Conservation (phyloP, 169 alveolate species). For the Plasmodium falciparum region DNA sequence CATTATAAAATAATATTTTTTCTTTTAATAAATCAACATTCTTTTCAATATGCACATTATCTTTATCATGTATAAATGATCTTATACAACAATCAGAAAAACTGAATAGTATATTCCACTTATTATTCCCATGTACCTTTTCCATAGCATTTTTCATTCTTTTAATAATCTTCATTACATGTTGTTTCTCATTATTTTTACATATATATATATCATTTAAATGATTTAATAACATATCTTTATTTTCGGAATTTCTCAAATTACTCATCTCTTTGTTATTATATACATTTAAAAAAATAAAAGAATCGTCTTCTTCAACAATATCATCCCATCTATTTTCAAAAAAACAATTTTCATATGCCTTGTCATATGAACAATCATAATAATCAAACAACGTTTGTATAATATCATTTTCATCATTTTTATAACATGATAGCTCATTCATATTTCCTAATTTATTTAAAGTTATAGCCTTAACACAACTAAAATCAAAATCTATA, state of each 20-base stretch:
- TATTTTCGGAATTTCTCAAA: slow-evolving; percentile 10
- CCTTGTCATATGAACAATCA: background rate
- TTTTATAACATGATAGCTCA: background rate
- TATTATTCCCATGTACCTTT: slow-evolving; percentile 15
- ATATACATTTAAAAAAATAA: background rate
- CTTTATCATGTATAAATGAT: slow-evolving; percentile 14
- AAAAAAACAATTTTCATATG: slow-evolving; percentile 4
- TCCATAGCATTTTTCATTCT: slow-evolving; percentile 24
- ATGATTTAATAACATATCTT: slow-evolving; percentile 9
- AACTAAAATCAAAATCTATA: slow-evolving; percentile 7
- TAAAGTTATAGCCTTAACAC: slow-evolving; percentile 5
- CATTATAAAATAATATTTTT: slow-evolving; percentile 20
- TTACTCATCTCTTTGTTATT: background rate
- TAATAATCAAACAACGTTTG: slow-evolving; percentile 3
- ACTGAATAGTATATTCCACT: slow-evolving; percentile 46
- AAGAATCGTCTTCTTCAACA: slow-evolving; percentile 1
- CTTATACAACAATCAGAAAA: slow-evolving; percentile 38
- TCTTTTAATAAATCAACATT: background rate
- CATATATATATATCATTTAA: slow-evolving; percentile 40
- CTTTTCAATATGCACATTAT: slow-evolving; percentile 4
- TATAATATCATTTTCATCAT: slow-evolving; percentile 1
- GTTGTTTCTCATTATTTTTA: slow-evolving; percentile 16
- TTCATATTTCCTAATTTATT: background rate
- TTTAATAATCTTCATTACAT: slow-evolving; percentile 15
- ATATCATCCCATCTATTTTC: slow-evolving; percentile 5